Percentiles rank a stretch among this genome's conserved stretches.
These are phyloP conservation scores for Mycosphaerella sp. DNA, from an alignment of 2,329 filamentous ascomycete species.

Conservation along the genomic window DNA sequence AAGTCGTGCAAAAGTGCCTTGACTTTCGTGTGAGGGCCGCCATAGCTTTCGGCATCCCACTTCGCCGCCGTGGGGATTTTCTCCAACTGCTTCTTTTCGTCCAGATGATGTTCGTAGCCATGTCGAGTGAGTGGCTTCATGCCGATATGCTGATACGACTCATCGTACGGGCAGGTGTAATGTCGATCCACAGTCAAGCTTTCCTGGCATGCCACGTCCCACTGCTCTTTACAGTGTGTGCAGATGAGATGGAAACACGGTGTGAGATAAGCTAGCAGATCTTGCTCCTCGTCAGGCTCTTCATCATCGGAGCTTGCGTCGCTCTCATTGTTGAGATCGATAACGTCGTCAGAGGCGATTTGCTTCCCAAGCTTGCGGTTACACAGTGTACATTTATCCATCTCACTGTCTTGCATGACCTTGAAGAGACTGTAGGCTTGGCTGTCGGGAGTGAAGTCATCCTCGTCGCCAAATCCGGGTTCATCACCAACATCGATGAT, in stretches of 20 bases:
- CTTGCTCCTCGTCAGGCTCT: conserved; percentile 49
- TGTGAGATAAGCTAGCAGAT: conserved; percentile 71
- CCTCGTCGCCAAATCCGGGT: conserved; percentile 45
- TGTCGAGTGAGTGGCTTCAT: conserved; percentile 64
- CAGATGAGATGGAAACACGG: conserved; percentile 85
- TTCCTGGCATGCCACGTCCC: conserved; percentile 41
- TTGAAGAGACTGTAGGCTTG: conserved; percentile 82
- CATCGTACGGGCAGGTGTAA: conserved; percentile 64
- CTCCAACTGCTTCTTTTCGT: conserved; percentile 47
- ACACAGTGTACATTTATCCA: conserved; percentile 68
- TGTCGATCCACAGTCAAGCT: conserved; percentile 39
- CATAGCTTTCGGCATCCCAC: conserved; percentile 59
- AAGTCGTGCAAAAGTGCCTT: conserved; percentile 73
- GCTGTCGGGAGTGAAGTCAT: conserved; percentile 55
- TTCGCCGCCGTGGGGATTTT: conserved; percentile 46
- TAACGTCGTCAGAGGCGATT: conserved; percentile 36
- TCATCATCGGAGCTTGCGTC: conserved; percentile 43
- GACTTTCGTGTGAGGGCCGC: conserved; percentile 88
- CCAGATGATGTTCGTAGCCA: conserved; percentile 42
- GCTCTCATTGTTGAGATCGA: conserved; percentile 42
- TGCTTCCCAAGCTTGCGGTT: conserved; percentile 57
- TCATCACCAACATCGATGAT: conserved; percentile 87
- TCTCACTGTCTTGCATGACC: conserved; percentile 74
- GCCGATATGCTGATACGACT: conserved; percentile 54
- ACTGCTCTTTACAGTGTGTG: conserved; percentile 59